A percentile compares a stretch with the other conserved stretches of the same genome.
Evolutionary conservation across 176 grass and related monocot genomes (phyloP).

Genomic region (Coix lacrymajobi): DNA sequence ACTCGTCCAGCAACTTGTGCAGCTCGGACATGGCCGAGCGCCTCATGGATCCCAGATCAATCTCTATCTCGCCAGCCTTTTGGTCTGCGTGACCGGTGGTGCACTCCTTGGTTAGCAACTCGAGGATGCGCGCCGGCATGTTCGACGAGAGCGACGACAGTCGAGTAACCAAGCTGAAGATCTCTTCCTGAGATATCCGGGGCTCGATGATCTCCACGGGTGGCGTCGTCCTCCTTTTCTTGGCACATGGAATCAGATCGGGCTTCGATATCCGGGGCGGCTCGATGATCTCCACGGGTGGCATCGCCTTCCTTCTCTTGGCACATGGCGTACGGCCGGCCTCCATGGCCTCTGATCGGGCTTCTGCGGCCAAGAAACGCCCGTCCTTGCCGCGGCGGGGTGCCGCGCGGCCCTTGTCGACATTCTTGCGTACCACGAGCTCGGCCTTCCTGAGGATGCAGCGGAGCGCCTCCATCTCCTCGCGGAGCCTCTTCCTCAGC

Average conservation of each 20-base stretch:
- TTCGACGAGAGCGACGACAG: background rate
- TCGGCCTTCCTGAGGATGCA: background rate
- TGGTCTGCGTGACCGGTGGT: background rate
- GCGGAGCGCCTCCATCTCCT: slow-evolving; percentile 9
- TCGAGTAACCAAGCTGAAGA: background rate
- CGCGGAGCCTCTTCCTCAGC: background rate
- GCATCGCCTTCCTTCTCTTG: background rate
- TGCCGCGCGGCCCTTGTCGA: background rate
- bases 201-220: background rate
- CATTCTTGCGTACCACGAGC: background rate
- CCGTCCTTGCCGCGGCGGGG: background rate
- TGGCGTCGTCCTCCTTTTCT: background rate
- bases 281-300: background rate
- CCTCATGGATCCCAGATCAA: background rate
- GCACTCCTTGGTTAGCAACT: background rate
- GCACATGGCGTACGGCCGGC: too few relatives aligned
- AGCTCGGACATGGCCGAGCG: background rate
- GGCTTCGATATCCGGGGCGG: too few relatives aligned
- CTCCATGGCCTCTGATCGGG: too few relatives aligned
- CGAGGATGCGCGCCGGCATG: background rate
- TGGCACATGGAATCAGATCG: background rate
- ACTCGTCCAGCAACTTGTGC: background rate
- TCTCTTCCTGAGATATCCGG: background rate
- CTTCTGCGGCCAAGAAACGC: too few relatives aligned
- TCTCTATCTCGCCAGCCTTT: background rate